Evolutionary conservation across 495 filamentous ascomycete genomes (phyloP).

Genomic region (Penicillium nucicola): DNA sequence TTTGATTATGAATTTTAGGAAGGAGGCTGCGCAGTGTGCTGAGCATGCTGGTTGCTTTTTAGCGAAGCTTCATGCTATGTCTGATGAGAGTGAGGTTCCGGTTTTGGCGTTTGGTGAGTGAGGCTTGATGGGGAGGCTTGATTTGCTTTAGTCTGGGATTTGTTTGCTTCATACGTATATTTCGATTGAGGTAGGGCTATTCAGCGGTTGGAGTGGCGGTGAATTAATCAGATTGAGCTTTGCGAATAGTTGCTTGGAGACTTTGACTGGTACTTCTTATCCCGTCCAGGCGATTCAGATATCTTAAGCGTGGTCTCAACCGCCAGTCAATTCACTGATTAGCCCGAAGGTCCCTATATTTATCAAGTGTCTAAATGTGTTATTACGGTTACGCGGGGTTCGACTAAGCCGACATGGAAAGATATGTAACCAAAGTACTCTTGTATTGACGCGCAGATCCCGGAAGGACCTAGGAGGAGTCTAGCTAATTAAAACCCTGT

Average conservation of each 20-base stretch:
- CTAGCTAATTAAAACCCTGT: not conserved
- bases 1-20: conserved; percentile 26
- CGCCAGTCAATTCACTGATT: no score
- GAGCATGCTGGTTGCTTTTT: conserved; percentile 33
- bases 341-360: no score
- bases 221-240: no score
- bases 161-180: not conserved
- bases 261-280: no score
- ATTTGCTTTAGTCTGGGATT: not conserved
- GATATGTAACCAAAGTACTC: not conserved
- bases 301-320: no score
- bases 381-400: no score
- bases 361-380: no score
- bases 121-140: not conserved
- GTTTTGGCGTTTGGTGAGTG: not conserved
- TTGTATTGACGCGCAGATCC: conserved; percentile 2
- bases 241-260: no score
- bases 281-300: no score
- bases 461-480: not conserved
- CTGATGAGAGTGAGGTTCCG: not conserved
- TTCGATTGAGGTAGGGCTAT: not conserved
- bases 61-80: not conserved
- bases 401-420: no score
- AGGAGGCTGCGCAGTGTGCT: conserved; percentile 24
- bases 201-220: no score